Conservation (phyloP, 805 yeast genomes). For the Teunomyces lycoperdinae region DNA sequence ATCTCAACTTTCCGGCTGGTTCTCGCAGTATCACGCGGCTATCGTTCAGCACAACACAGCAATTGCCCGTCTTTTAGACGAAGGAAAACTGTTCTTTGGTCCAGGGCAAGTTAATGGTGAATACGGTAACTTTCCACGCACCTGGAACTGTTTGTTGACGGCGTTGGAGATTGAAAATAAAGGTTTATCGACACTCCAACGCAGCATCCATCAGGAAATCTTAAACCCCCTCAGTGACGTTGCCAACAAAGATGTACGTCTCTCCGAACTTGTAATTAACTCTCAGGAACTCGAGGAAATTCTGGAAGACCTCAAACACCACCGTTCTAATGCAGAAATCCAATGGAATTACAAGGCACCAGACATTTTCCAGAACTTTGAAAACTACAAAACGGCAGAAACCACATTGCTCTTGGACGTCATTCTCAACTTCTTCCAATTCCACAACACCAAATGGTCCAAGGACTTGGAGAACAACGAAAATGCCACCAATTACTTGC, state of each 20-base stretch:
- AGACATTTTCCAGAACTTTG: slow-evolving; percentile 69
- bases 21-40: slow-evolving; percentile 21
- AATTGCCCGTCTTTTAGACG: slow-evolving; percentile 17
- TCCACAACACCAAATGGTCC: slow-evolving; percentile 22
- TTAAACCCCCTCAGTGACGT: slow-evolving; percentile 53
- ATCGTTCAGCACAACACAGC: slow-evolving; percentile 16
- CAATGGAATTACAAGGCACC: slow-evolving; percentile 82
- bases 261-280: slow-evolving; percentile 53
- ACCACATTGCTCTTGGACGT: slow-evolving; percentile 58
- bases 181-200: slow-evolving; percentile 48
- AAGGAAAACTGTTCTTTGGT: slow-evolving; percentile 20
- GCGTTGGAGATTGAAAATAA: slow-evolving; percentile 48
- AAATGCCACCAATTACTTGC: slow-evolving; percentile 58
- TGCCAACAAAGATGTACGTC: slow-evolving; percentile 51
- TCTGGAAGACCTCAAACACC: slow-evolving; percentile 21
- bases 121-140: slow-evolving; percentile 40
- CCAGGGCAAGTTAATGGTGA: slow-evolving; percentile 17
- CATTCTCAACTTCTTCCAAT: slow-evolving; percentile 56
- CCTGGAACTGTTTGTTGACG: slow-evolving; percentile 48
- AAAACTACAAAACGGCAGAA: slow-evolving; percentile 63
- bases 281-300: slow-evolving; percentile 43
- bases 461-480: slow-evolving; percentile 47
- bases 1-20: slow-evolving; percentile 33
- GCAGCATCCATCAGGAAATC: slow-evolving; percentile 51
- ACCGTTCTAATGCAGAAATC: slow-evolving; percentile 37